Evolutionary conservation across 2,329 filamentous ascomycete species (phyloP).

Genomic region (Scedosporium apiospermum): DNA sequence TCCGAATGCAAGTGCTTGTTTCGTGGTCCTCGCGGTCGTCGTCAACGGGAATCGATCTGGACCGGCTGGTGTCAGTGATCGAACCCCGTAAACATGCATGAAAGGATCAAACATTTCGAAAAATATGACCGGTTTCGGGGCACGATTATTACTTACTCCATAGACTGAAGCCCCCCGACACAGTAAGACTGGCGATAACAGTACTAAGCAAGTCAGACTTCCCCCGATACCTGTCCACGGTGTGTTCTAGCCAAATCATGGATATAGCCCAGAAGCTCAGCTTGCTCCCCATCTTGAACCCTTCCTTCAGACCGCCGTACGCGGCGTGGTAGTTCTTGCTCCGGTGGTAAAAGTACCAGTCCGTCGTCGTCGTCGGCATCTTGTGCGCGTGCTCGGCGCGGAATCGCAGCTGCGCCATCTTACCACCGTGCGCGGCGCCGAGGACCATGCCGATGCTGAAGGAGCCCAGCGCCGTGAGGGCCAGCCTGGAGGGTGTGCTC

Average conservation of each 20-base stretch:
- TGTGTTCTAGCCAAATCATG: conserved; percentile 77
- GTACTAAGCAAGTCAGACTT: conserved; percentile 72
- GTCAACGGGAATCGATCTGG: conserved; percentile 71
- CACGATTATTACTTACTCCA: conserved; percentile 52
- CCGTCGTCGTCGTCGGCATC: conserved; percentile 68
- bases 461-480: conserved; percentile 52
- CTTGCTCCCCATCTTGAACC: conserved; percentile 61
- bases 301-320: conserved; percentile 69
- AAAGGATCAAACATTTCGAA: neutral
- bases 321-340: conserved; percentile 88
- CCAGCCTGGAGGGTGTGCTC: conserved; percentile 54
- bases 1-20: conserved; percentile 69
- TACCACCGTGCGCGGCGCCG: conserved; percentile 63
- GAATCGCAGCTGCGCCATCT: conserved; percentile 70
- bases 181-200: conserved; percentile 70
- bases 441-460: conserved; percentile 61
- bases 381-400: conserved; percentile 95
- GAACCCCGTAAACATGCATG: neutral
- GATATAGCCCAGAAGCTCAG: conserved; percentile 64
- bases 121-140: neutral
- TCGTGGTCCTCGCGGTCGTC: conserved; percentile 68
- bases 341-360: conserved; percentile 99
- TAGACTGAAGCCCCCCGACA: conserved; percentile 78
- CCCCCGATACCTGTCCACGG: conserved; percentile 64
- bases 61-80: neutral